Conservation (phyloP, 2,329 filamentous ascomycete species). For the Ophiostoma sp. region DNA sequence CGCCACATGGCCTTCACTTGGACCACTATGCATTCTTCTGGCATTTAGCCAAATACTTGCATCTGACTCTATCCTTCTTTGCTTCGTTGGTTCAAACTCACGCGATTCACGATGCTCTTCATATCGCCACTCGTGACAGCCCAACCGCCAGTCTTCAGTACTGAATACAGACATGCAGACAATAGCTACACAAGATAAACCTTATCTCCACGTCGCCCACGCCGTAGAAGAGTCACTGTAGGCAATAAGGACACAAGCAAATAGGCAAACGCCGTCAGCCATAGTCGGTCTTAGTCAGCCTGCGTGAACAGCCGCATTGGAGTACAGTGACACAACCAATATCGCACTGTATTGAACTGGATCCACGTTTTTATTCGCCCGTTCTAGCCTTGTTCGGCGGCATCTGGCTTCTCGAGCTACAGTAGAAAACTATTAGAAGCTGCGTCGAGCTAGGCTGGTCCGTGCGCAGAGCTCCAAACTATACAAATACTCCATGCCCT, state of each 20-base stretch:
- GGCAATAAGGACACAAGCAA: not conserved
- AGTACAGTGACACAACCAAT: not conserved
- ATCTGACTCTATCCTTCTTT: too few relatives aligned
- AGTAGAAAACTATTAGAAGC: not conserved
- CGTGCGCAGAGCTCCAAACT: constrained; percentile 15
- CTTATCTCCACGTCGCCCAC: not conserved
- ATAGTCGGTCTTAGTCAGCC: not conserved
- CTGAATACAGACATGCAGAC: not conserved
- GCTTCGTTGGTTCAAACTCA: not conserved
- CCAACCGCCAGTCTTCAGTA: not conserved
- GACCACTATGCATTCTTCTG: not conserved
- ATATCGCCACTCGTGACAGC: too few relatives aligned
- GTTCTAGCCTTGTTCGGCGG: constrained; percentile 14
- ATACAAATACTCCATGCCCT: constrained; percentile 7
- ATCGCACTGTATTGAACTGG: not conserved
- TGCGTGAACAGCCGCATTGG: not conserved
- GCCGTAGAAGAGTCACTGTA: not conserved
- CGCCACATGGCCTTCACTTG: not conserved
- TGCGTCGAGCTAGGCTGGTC: constrained; percentile 10
- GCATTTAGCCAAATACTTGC: not conserved
- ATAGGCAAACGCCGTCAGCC: not conserved
- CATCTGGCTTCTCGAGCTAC: not conserved
- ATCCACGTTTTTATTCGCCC: not conserved
- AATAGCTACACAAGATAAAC: not conserved
- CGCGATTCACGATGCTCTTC: not conserved